A percentile compares a stretch with the other conserved stretches of the same genome.
These are phyloP conservation scores for Debaryomyces subglobosus DNA, from an alignment of 1,139 yeast species.

Conservation along the genomic window DNA sequence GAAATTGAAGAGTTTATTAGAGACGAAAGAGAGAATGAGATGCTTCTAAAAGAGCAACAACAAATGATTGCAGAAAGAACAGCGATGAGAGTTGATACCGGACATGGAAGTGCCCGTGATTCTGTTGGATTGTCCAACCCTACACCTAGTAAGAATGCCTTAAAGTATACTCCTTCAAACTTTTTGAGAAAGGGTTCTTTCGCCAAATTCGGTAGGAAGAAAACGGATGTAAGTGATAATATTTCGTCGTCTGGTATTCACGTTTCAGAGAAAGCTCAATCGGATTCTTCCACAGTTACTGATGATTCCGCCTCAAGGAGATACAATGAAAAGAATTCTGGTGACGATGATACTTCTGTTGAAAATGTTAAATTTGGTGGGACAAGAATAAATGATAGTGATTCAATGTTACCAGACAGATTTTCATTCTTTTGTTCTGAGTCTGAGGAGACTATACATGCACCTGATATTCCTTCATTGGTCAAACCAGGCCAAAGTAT, in stretches of 20 bases:
- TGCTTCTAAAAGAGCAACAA: conserved; percentile 32
- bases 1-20: conserved; percentile 75
- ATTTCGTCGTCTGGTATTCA: conserved; percentile 12
- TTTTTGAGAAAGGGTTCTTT: conserved; percentile 28
- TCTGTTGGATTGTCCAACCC: conserved; percentile 27
- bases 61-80: conserved; percentile 34
- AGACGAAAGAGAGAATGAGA: conserved; percentile 46
- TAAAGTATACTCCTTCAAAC: conserved; percentile 60
- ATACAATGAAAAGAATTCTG: conserved; percentile 7
- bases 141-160: conserved; percentile 47
- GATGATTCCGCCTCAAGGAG: conserved; percentile 17
- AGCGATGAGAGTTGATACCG: conserved; percentile 25
- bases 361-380: conserved; percentile 41
- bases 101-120: conserved; percentile 17
- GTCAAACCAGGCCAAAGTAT: conserved; percentile 67
- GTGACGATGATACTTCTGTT: conserved; percentile 18
- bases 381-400: conserved; percentile 32
- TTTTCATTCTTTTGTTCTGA: conserved; percentile 83
- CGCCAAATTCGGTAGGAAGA: conserved; percentile 7
- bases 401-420: conserved; percentile 56
- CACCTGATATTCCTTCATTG: conserved; percentile 81
- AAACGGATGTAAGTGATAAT: conserved; percentile 7
- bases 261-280: conserved; percentile 18
- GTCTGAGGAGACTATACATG: conserved; percentile 84
- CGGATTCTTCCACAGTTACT: conserved; percentile 32